Percentiles rank a stretch among this genome's conserved stretches.
Evolutionary conservation across 2,329 filamentous ascomycete species (phyloP).

Genomic region (Colletotrichum aenigma): DNA sequence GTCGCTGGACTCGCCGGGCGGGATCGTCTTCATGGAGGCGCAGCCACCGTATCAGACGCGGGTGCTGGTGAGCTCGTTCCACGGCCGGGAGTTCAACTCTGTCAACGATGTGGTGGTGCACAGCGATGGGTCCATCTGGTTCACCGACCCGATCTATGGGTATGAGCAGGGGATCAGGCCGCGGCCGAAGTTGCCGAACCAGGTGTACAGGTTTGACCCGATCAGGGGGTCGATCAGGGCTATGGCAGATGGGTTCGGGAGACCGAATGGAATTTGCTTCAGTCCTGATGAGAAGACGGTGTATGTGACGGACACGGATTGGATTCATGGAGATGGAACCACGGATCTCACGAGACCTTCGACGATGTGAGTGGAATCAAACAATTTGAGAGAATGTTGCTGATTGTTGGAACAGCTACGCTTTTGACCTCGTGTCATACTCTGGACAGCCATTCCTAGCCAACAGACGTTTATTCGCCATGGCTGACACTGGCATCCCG

Average conservation of each 20-base stretch:
- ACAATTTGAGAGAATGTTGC: no score
- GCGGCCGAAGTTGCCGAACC: conserved; percentile 44
- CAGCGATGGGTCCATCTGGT: conserved; percentile 50
- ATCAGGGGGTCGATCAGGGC: conserved; percentile 41
- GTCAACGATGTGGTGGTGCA: conserved; percentile 52
- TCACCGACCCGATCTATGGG: conserved; percentile 55
- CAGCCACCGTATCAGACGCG: conserved; percentile 31
- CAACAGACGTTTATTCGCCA: conserved; percentile 56
- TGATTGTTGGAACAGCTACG: conserved; percentile 31
- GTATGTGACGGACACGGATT: conserved; percentile 50
- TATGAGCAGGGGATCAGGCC: conserved; percentile 52
- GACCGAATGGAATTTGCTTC: conserved; percentile 50
- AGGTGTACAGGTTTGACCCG: conserved; percentile 53
- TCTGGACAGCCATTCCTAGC: conserved; percentile 33
- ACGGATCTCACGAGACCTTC: conserved; percentile 20
- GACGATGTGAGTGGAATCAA: conserved; percentile 18
- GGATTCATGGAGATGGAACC: conserved; percentile 35
- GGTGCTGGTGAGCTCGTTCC: conserved; percentile 40
- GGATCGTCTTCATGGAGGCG: conserved; percentile 35
- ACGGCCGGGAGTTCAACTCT: conserved; percentile 48
- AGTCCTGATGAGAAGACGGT: conserved; percentile 46
- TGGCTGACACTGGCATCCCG: conserved; percentile 50
- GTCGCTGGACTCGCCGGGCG: conserved; percentile 25
- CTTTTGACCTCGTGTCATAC: conserved; percentile 33
- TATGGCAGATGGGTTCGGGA: conserved; percentile 51